These are phyloP conservation scores for Linnemannia zychae DNA, from an alignment of 192 early-diverging fungal genomes.

Conservation along the genomic window DNA sequence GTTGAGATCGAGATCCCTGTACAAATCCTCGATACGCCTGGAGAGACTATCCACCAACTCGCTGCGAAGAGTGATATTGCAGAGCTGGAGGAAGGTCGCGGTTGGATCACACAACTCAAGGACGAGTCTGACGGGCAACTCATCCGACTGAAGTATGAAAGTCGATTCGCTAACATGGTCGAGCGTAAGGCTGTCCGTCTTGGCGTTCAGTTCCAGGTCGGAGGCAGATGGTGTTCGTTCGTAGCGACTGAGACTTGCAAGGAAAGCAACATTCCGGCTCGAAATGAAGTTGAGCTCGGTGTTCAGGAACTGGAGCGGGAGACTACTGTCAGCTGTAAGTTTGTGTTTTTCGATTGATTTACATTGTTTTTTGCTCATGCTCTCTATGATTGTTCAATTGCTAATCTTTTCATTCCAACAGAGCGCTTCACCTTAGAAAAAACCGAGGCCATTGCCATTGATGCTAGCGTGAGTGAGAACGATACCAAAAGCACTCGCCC, in stretches of 20 bases:
- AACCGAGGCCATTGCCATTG: too few relatives aligned
- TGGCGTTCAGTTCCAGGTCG: slow-evolving; percentile 44
- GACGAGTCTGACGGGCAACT: neutral
- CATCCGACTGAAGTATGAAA: slow-evolving; percentile 7
- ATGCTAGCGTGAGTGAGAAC: too few relatives aligned
- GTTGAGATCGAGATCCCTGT: slow-evolving; percentile 56
- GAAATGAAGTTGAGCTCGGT: too few relatives aligned
- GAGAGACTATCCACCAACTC: slow-evolving; percentile 55
- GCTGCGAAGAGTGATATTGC: slow-evolving; percentile 60
- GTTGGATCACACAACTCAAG: slow-evolving; percentile 50
- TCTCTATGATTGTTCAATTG: too few relatives aligned
- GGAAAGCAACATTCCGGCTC: neutral
- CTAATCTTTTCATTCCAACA: too few relatives aligned
- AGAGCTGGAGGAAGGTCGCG: slow-evolving; percentile 60
- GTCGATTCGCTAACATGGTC: slow-evolving; percentile 15
- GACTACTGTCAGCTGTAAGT: too few relatives aligned
- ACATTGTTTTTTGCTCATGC: too few relatives aligned
- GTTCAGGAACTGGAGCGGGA: too few relatives aligned
- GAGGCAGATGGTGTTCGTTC: slow-evolving; percentile 54
- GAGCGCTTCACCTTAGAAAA: too few relatives aligned
- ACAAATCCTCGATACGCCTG: slow-evolving; percentile 21
- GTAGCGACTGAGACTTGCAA: slow-evolving; percentile 49
- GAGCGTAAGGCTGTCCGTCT: slow-evolving; percentile 55
- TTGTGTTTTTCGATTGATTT: too few relatives aligned
- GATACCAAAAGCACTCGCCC: too few relatives aligned